Conservation (phyloP, 176 grass and related monocot species). For the Musa schizocarpa region DNA sequence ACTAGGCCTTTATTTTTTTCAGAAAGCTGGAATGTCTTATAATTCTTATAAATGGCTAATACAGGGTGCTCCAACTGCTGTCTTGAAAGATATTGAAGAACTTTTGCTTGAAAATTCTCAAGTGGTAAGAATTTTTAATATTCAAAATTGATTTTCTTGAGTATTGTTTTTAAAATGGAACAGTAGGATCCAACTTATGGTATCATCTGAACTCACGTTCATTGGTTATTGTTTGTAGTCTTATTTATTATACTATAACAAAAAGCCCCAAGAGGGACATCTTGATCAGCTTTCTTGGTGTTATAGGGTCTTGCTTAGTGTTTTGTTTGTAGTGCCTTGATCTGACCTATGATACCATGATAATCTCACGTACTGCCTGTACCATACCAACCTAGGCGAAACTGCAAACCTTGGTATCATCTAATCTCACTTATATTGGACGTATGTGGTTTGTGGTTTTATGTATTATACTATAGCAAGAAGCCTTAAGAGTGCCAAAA, state of each 20-base stretch:
- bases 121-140: conserved; percentile 35
- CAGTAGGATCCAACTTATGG: not conserved
- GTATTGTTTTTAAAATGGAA: not conserved
- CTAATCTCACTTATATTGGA: too few relatives aligned
- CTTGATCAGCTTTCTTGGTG: not conserved
- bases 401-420: too few relatives aligned
- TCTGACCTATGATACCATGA: too few relatives aligned
- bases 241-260: not conserved
- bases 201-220: not conserved
- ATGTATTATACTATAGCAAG: too few relatives aligned
- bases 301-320: not conserved
- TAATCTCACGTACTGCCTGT: too few relatives aligned
- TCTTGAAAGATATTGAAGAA: conserved; percentile 61
- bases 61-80: conserved; percentile 60
- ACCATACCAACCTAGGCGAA: too few relatives aligned
- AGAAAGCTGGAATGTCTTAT: not conserved
- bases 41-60: conserved; percentile 14
- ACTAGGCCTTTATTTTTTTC: conserved; percentile 1
- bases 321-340: not conserved
- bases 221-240: not conserved
- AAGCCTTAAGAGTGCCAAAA: too few relatives aligned
- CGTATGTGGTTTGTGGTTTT: too few relatives aligned
- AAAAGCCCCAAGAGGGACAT: not conserved
- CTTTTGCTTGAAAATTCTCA: conserved; percentile 72
- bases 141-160: conserved; percentile 7